These are phyloP conservation scores for Diaporthe caulivora DNA, from an alignment of 2,329 filamentous ascomycete species.

Conservation along the genomic window DNA sequence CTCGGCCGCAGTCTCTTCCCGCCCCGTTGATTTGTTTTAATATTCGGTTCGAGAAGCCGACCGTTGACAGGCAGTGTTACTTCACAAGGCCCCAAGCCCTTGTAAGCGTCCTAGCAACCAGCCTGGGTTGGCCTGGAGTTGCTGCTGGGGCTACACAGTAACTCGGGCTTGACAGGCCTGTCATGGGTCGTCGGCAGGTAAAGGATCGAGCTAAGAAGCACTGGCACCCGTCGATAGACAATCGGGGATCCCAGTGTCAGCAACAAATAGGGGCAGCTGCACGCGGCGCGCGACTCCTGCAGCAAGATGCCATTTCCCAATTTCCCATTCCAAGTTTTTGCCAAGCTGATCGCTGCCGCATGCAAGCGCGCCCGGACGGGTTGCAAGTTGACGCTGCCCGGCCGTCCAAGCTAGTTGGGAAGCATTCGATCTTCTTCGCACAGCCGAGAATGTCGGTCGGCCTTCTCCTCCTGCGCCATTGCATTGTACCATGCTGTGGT, in stretches of 20 bases:
- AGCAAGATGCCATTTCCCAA: slow-evolving; percentile 39
- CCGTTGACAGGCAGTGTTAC: slow-evolving; percentile 18
- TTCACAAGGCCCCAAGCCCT: background rate
- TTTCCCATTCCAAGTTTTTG: slow-evolving; percentile 41
- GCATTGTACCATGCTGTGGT: background rate
- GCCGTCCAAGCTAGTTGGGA: background rate
- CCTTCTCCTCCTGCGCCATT: background rate
- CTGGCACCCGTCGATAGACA: slow-evolving; percentile 10
- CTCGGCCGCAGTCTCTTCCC: slow-evolving; percentile 1
- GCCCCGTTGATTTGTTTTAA: background rate
- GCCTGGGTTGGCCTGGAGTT: background rate
- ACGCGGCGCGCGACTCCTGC: slow-evolving; percentile 29
- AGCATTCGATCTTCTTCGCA: background rate
- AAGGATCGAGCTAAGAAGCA: slow-evolving; percentile 17
- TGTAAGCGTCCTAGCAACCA: background rate
- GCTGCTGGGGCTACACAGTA: background rate
- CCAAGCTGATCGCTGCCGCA: slow-evolving; percentile 30
- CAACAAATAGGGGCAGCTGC: slow-evolving; percentile 25
- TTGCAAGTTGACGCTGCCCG: background rate
- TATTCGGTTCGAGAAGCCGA: slow-evolving; percentile 18
- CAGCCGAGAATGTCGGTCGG: background rate
- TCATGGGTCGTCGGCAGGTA: slow-evolving; percentile 6
- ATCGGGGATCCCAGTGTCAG: slow-evolving; percentile 21
- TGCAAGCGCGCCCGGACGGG: slow-evolving; percentile 21
- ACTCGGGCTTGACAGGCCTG: background rate